Evolutionary conservation across 768 basidiomycete genomes (phyloP), one percentile per base, ranked within the genome.

Genomic region (Astraeus odoratus): DNA sequence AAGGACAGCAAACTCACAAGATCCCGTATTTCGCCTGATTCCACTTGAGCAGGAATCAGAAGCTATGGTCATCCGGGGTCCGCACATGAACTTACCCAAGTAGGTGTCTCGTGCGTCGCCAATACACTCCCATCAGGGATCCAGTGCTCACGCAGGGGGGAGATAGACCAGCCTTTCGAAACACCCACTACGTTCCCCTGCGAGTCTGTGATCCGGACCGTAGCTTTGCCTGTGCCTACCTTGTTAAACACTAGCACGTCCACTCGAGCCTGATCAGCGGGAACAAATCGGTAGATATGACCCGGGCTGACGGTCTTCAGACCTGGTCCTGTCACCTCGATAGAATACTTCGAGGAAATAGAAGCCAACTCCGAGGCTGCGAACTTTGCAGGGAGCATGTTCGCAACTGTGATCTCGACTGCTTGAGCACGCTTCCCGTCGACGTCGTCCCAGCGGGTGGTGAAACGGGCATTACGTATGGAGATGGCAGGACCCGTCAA

Each of bases 21-120:
- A 78, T 77, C 8, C 77, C 78, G 51, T 67, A 78, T 56, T 78
- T 80, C 12, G 71, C 75, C 27, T 68, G 61, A 46, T 63, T 70
- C 69, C 70, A 80, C 75, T 76, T 16, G 15, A 43, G 34, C 29
- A 10, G 29, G 15, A 15, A 33, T 16, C 51, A 36, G 52, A 18
- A 12, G 20, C 23, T 5, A 10, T 12, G 10, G 23, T 22, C 20
- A 16, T 27, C 18, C 6, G 1, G 33, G 42, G 31, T 2, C 7
- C 3, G 19, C 29, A 12, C 38, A 47, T 7, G 29, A 23, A 55
- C 67, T 20, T 40, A 77, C 76, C 79, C 78, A 81, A 20, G 64
- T 64, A 0, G 78, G 80, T 1, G 75, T 66, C 49, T 81, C 77
- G 40, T 78, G 77, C 26, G 60, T 61, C 1, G 57, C 64, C 44